Base-by-base conservation (phyloP, 805 yeast genomes). In the Saccharomycopsis vini region DNA sequence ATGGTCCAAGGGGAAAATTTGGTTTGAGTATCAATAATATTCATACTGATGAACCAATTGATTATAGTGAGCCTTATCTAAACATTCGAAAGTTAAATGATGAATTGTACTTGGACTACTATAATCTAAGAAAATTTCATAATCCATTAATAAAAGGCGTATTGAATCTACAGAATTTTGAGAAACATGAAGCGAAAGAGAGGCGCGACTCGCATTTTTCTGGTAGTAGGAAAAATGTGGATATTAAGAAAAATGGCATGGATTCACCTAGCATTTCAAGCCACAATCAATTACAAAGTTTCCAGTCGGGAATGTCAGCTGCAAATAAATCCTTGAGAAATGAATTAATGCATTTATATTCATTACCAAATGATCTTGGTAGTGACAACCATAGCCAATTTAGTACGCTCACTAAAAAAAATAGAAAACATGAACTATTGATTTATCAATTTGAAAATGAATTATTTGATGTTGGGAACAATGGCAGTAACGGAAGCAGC, bases 31-130 rank as follows among this genome's bases (percentile, higher is more conserved):
- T 37, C 24, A 38, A 39, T 22, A 32, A 32, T 21, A 29, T 36
- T 29, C 16, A 31, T 28, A 19, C 16, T 12, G 38, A 31, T n/a
- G 33, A 26, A 15, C 34, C 24, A 10, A 39, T 42, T 21, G 35
- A 40, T 18, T 34, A 35, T 19, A 23, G 23, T 20, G 26, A n/a
- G 18, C 9, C 21, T 20, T 21, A 39, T 20, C 21, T 43, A 12
- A 47, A 48, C 34, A 40, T 45, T 24, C 28, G 50, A 29, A 45
- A 43, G 19, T 29, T 48, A 18, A 48, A 48, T 31, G 51, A 48
- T 33, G 46, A 48, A 26, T 22, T 48, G 10, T 43, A 48, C 24
- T 39, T 42, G 24, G 49, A 45, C 29, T 48, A 45, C 20, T 45
- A 42, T 33, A 42, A 42, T 19, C 19, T 45, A 21, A 22, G 50